Percentiles rank a stretch among this genome's conserved stretches.
These are phyloP conservation scores for Pyrenopolyporus hunteri DNA, from an alignment of 495 filamentous ascomycete genomes.

Conservation along the genomic window DNA sequence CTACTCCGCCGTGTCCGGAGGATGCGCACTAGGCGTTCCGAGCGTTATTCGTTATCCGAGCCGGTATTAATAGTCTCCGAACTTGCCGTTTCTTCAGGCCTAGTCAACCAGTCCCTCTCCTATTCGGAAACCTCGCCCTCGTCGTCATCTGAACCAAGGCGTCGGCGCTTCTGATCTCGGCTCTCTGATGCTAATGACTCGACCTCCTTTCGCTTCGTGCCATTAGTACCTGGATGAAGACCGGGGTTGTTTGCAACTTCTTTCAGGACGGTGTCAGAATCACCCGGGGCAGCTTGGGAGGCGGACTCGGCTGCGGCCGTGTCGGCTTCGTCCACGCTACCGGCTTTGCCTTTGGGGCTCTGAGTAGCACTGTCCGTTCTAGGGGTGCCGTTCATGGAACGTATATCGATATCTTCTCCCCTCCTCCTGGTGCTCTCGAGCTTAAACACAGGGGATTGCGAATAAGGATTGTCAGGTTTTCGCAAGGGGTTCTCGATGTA, in stretches of 20 bases:
- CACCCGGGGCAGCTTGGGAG: slow-evolving; percentile 44
- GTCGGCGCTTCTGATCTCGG: slow-evolving; percentile 38
- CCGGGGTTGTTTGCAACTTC: slow-evolving; percentile 53
- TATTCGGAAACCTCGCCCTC: slow-evolving; percentile 44
- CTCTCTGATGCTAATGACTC: slow-evolving; percentile 38
- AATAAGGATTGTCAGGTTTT: slow-evolving; percentile 50
- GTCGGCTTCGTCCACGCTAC: slow-evolving; percentile 41
- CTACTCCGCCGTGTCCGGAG: neutral
- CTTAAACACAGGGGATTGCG: slow-evolving; percentile 51
- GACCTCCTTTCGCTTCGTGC: slow-evolving; percentile 44
- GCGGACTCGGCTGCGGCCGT: slow-evolving; percentile 42
- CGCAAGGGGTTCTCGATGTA: slow-evolving; percentile 71
- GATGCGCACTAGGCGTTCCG: neutral
- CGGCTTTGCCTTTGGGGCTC: slow-evolving; percentile 45
- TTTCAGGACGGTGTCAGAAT: slow-evolving; percentile 55
- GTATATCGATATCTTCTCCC: slow-evolving; percentile 46
- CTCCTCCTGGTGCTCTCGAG: slow-evolving; percentile 55
- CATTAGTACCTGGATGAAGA: slow-evolving; percentile 45
- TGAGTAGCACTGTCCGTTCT: slow-evolving; percentile 48
- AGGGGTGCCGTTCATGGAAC: slow-evolving; percentile 45
- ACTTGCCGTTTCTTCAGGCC: too few relatives aligned
- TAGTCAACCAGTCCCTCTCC: too few relatives aligned
- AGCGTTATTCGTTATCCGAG: slow-evolving; percentile 1
- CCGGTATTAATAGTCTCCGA: too few relatives aligned
- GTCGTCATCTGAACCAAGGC: slow-evolving; percentile 40